Conservation (phyloP, 192 early-diverging fungal genomes). For the Coemansia furcata region DNA sequence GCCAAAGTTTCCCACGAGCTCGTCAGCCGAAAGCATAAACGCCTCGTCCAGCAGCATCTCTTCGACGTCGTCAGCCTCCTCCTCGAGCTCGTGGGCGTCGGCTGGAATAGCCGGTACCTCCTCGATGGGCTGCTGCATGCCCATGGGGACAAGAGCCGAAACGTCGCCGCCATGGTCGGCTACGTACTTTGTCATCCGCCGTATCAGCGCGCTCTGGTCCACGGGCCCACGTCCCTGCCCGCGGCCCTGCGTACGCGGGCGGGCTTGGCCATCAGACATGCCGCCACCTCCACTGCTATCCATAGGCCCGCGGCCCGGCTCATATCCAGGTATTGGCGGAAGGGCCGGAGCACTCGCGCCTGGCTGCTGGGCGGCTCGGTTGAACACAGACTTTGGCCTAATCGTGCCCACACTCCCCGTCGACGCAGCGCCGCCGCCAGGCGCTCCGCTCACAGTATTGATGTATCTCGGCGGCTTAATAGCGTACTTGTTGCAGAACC, state of each 20-base stretch:
- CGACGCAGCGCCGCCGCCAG: neutral
- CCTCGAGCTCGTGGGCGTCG: slow-evolving; percentile 22
- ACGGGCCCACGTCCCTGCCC: slow-evolving; percentile 21
- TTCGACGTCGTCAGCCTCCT: slow-evolving; percentile 41
- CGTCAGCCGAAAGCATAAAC: slow-evolving; percentile 72
- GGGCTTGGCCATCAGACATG: slow-evolving; percentile 6
- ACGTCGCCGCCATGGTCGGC: slow-evolving; percentile 48
- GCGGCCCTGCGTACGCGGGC: slow-evolving; percentile 25
- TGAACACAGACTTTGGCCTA: slow-evolving; percentile 28
- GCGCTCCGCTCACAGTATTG: slow-evolving; percentile 29
- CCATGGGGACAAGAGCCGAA: slow-evolving; percentile 44
- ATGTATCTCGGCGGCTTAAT: slow-evolving; percentile 42
- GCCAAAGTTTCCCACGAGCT: slow-evolving; percentile 80
- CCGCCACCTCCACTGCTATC: neutral
- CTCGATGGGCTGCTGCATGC: slow-evolving; percentile 18
- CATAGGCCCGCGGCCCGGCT: slow-evolving; percentile 8
- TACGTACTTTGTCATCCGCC: slow-evolving; percentile 51
- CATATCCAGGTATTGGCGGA: slow-evolving; percentile 28
- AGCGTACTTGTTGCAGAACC: slow-evolving; percentile 48
- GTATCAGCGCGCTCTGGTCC: slow-evolving; percentile 47
- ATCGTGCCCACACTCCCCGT: slow-evolving; percentile 28
- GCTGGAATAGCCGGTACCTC: slow-evolving; percentile 1
- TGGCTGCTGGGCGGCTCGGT: slow-evolving; percentile 12
- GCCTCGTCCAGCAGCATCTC: slow-evolving; percentile 61
- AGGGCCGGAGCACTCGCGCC: slow-evolving; percentile 5